These are phyloP conservation scores for Backusella liffmaniae DNA, from an alignment of 192 early-diverging fungal species.

Conservation along the genomic window DNA sequence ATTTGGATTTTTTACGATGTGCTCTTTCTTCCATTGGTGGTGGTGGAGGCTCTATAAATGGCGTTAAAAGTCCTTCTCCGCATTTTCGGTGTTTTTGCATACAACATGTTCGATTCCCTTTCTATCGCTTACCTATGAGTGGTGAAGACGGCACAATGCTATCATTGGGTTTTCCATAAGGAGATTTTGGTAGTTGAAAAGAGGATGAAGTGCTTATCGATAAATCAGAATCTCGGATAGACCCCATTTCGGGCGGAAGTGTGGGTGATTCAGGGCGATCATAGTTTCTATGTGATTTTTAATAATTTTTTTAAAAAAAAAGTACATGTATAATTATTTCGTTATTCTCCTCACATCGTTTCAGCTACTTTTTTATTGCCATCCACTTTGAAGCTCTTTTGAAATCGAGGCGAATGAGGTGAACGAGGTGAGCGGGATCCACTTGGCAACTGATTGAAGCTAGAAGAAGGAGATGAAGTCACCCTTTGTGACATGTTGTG, in stretches of 20 bases:
- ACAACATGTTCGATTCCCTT: background rate
- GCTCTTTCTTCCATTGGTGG: background rate
- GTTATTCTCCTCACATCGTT: background rate
- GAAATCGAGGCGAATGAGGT: background rate
- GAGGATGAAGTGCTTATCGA: background rate
- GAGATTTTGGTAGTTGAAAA: background rate
- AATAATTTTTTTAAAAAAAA: no score
- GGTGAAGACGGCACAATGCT: background rate
- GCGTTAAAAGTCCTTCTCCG: background rate
- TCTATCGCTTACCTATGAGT: background rate
- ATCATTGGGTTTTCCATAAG: background rate
- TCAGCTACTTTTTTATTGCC: background rate
- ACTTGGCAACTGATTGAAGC: background rate
- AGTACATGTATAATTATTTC: no score
- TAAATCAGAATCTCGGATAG: background rate
- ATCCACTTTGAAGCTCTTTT: background rate
- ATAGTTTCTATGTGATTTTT: background rate
- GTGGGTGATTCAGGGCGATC: conserved; percentile 30
- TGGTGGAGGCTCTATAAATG: background rate
- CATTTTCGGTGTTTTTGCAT: background rate
- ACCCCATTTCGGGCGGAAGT: conserved; percentile 2
- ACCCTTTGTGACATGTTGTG: background rate
- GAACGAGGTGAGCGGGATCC: background rate
- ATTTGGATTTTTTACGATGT: conserved; percentile 1
- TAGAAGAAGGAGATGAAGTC: conserved; percentile 11